Base-by-base conservation (phyloP, 2,329 filamentous ascomycete genomes). In the Talaromyces sp. region DNA sequence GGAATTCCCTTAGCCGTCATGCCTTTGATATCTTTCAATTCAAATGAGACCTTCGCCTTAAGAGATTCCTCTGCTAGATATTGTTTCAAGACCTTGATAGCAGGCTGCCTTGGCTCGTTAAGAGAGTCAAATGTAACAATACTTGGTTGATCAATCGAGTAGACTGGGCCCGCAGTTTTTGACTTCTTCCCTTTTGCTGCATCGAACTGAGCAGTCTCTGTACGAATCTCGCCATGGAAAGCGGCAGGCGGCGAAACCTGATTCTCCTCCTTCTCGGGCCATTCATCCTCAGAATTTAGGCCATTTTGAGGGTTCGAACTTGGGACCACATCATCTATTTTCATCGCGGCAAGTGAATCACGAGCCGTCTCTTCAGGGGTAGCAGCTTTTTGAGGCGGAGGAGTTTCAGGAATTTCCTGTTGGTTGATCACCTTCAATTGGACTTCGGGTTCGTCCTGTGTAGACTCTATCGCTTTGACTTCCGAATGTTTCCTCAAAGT, bases 81-180 rank as follows among this genome's bases (percentile, higher is more conserved):
- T 28, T 90, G 84, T 69, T 88, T 92, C 33, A 99, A 79, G 39
- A 84, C 82, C 54, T 75, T 83, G 65, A 89, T 86, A 5, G 91
- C 90, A 0, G 81, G 77, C 1, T 84, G 80, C 67, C 93, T 91
- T 0, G 79, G 52, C 4, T 75, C 69, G n/a, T 87, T 88, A 1
- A 98, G 81, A 0, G 95, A 98, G 74, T 99, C 95, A 28, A 98
- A 84, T 0, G 91, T 92, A 66, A 98, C 87, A 65, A 98, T 92
- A 39, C 85, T 84, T 1, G 91, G 86, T 58, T 86, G 81, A 8
- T 77, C 78, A 0, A 79, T 76, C 60, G 85, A 79, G 63, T 79
- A 77, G 5, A 68, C 67, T 35, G 65, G 67, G 62, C 65, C 65
- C 33, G 57, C 65, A 62, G 72, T 75, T 69, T 74, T 69, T 70